These are phyloP conservation scores for Chionographis japonica DNA, from an alignment of 106 monocot genomes.

Conservation along the genomic window DNA sequence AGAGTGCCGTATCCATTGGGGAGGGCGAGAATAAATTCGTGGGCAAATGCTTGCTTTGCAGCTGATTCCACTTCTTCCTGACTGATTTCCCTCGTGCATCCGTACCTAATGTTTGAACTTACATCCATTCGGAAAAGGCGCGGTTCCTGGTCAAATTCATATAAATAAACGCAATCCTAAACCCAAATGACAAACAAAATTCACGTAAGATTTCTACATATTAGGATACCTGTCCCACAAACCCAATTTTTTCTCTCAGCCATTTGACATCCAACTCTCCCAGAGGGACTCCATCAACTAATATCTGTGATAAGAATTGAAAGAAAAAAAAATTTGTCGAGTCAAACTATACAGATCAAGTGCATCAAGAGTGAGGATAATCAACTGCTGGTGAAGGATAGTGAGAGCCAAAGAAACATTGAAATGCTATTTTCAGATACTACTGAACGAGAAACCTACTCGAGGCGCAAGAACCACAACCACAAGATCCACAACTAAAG, in stretches of 20 bases:
- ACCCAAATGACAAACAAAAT: not conserved
- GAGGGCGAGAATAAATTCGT: constrained; percentile 81
- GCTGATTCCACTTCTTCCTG: constrained; percentile 75
- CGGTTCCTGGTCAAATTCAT: constrained; percentile 60
- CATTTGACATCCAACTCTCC: constrained; percentile 65
- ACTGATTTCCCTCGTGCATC: constrained; percentile 61
- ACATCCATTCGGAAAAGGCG: constrained; percentile 84
- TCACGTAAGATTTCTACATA: not conserved
- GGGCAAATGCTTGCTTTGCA: constrained; percentile 88
- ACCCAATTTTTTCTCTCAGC: constrained; percentile 86
- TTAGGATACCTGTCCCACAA: constrained; percentile 71
- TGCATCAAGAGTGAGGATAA: too few relatives aligned
- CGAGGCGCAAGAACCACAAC: too few relatives aligned
- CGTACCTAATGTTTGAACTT: constrained; percentile 81
- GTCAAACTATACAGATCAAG: too few relatives aligned
- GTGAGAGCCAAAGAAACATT: too few relatives aligned
- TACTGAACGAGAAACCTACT: too few relatives aligned
- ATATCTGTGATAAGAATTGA: constrained; percentile 46
- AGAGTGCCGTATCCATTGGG: constrained; percentile 81
- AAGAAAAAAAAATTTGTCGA: not conserved
- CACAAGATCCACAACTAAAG: too few relatives aligned
- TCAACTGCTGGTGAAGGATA: too few relatives aligned
- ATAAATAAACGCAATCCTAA: constrained; percentile 1
- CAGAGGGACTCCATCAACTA: constrained; percentile 72
- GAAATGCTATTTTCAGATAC: too few relatives aligned